Conservation (phyloP, 2,329 filamentous ascomycete species). For the Aureobasidium vineae region DNA sequence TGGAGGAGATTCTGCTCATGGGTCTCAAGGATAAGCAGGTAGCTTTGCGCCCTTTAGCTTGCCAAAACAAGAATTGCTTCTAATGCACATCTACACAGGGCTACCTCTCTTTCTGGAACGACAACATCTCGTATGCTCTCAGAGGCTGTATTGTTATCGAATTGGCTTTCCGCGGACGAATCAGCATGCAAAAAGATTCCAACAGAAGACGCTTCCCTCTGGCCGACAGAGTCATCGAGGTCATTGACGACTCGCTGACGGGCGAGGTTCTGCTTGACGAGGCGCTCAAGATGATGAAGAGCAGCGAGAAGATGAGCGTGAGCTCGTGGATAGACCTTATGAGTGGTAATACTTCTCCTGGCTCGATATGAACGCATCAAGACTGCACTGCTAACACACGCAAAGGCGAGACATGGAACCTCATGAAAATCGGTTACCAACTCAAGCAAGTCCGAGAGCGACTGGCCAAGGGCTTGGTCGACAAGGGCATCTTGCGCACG, state of each 20-base stretch:
- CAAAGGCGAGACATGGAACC: conserved; percentile 95
- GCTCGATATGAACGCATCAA: conserved; percentile 24
- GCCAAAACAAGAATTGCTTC: not conserved
- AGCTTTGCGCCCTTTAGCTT: conserved; percentile 37
- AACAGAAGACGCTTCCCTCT: conserved; percentile 88
- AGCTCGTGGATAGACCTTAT: conserved; percentile 98
- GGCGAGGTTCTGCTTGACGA: conserved; percentile 97
- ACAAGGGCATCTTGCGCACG: conserved; percentile 97
- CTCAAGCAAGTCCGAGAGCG: conserved; percentile 98
- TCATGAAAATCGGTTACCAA: conserved; percentile 99
- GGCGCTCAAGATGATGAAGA: conserved; percentile 99
- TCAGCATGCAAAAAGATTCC: conserved; percentile 98
- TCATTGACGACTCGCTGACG: conserved; percentile 93
- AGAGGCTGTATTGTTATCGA: conserved; percentile 98
- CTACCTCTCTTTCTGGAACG: conserved; percentile 99
- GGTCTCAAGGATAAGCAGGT: conserved; percentile 99
- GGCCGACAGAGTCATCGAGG: conserved; percentile 91
- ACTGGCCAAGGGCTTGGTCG: conserved; percentile 92
- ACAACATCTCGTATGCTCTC: conserved; percentile 98
- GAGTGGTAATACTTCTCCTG: conserved; percentile 67
- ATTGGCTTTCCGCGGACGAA: conserved; percentile 88
- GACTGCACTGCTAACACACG: not conserved
- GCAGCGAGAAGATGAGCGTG: conserved; percentile 99
- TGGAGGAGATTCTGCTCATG: conserved; percentile 96
- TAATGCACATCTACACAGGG: conserved; percentile 56